A percentile compares a stretch with the other conserved stretches of the same genome.
phyloP scores from a whole-genome alignment of 2,329 filamentous ascomycete genomes.

The Diaporthe sp. region DNA sequence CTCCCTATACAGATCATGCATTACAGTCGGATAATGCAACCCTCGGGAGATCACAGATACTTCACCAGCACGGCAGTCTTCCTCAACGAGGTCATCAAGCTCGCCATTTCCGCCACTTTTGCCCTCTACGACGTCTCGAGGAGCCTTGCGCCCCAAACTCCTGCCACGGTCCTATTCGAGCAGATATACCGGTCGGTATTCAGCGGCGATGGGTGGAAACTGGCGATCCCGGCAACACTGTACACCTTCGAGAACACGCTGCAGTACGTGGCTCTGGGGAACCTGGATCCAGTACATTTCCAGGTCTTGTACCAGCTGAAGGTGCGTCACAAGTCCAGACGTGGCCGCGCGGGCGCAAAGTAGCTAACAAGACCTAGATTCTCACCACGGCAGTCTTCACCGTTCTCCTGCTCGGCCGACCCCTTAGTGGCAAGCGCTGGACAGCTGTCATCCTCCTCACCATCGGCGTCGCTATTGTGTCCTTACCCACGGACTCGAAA shows the following conservation, averaged over 20 bases:
- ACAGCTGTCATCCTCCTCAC: conserved; percentile 83
- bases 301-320: conserved; percentile 95
- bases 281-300: conserved; percentile 92
- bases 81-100: conserved; percentile 92
- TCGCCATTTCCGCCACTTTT: conserved; percentile 87
- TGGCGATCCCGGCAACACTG: conserved; percentile 88
- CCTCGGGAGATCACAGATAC: conserved; percentile 85
- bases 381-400: conserved; percentile 91
- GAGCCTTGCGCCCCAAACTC: conserved; percentile 82
- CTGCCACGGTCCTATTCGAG: conserved; percentile 83
- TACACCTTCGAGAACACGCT: conserved; percentile 96
- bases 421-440: conserved; percentile 83
- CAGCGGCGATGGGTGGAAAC: conserved; percentile 92
- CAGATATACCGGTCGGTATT: conserved; percentile 87
- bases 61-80: conserved; percentile 95
- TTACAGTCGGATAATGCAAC: conserved; percentile 95
- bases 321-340: conserved; percentile 54
- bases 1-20: conserved; percentile 79
- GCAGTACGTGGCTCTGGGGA: conserved; percentile 92
- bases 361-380: conserved; percentile 65
- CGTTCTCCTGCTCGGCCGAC: conserved; percentile 80
- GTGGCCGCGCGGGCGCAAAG: neutral
- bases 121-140: conserved; percentile 89
- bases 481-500: conserved; percentile 75
- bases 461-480: conserved; percentile 86